Percentiles rank a stretch among this genome's conserved stretches.
Evolutionary conservation across 345 rosid species (phyloP).

Genomic region (Viola odorata): DNA sequence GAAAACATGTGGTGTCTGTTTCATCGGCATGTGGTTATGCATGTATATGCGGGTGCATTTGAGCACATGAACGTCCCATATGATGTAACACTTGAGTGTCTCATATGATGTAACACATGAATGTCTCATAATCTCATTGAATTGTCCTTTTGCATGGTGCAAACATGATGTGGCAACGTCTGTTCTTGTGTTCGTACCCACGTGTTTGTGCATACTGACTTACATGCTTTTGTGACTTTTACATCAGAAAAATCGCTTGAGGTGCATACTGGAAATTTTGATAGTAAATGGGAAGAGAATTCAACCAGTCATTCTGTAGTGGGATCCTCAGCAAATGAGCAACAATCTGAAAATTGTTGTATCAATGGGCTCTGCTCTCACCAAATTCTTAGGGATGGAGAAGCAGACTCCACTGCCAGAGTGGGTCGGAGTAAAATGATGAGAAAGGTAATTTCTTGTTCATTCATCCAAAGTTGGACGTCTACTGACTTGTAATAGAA

Average conservation of each 20-base stretch:
- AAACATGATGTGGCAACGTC: background rate
- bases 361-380: slow-evolving; percentile 80
- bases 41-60: background rate
- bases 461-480: background rate
- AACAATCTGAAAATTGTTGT: slow-evolving; percentile 34
- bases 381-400: slow-evolving; percentile 70
- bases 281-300: slow-evolving; percentile 29
- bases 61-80: too few relatives aligned
- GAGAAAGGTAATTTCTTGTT: slow-evolving; percentile 56
- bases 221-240: background rate
- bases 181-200: background rate
- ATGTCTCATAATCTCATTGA: background rate
- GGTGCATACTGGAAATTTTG: slow-evolving; percentile 28
- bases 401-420: slow-evolving; percentile 28
- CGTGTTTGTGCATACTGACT: background rate
- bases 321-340: slow-evolving; percentile 31
- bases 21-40: background rate
- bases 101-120: background rate
- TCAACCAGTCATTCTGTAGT: slow-evolving; percentile 28
- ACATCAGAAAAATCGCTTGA: slow-evolving; percentile 39
- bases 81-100: background rate
- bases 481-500: background rate
- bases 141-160: background rate
- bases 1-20: background rate
- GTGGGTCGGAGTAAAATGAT: slow-evolving; percentile 39